A percentile compares a stretch with the other conserved stretches of the same genome.
phyloP scores from a whole-genome alignment of 2,329 filamentous ascomycete species.

The Fusarium devonianum region DNA sequence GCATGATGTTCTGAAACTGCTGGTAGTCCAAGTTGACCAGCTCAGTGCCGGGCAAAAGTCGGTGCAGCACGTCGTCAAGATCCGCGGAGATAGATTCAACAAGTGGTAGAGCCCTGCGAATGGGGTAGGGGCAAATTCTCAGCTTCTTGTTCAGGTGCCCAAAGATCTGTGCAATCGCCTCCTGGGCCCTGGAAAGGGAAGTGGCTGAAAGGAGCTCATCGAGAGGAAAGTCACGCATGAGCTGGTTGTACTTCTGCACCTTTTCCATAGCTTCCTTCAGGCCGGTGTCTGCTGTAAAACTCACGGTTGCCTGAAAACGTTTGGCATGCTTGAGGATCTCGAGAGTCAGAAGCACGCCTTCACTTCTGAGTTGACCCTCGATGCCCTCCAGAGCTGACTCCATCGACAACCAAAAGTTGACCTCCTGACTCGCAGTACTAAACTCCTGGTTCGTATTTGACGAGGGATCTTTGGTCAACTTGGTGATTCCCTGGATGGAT shows the following conservation, averaged over 20 bases:
- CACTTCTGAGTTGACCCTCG: conserved; percentile 84
- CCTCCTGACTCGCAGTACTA: conserved; percentile 89
- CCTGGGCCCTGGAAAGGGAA: conserved; percentile 84
- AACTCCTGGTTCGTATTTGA: conserved; percentile 63
- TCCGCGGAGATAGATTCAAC: conserved; percentile 97
- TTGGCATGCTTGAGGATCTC: conserved; percentile 97
- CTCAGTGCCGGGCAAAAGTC: conserved; percentile 82
- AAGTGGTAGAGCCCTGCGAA: conserved; percentile 88
- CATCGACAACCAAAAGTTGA: conserved; percentile 99
- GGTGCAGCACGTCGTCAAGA: conserved; percentile 84
- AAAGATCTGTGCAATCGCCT: conserved; percentile 90
- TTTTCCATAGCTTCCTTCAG: conserved; percentile 95
- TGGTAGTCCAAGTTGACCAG: conserved; percentile 92
- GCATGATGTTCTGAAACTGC: conserved; percentile 88
- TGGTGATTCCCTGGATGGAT: conserved; percentile 95
- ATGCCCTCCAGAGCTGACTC: conserved; percentile 92
- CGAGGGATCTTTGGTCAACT: conserved; percentile 84
- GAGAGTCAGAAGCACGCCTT: conserved; percentile 88
- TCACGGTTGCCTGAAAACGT: conserved; percentile 96
- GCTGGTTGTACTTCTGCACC: conserved; percentile 97
- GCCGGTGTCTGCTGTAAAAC: conserved; percentile 94
- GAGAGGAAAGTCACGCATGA: conserved; percentile 97
- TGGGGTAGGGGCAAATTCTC: conserved; percentile 93
- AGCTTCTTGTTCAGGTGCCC: conserved; percentile 97
- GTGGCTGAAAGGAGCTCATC: conserved; percentile 94